Percentiles rank a stretch among this genome's conserved stretches.
Evolutionary conservation across 2,329 filamentous ascomycete species (phyloP).

Genomic region (Chaetomium globosum): DNA sequence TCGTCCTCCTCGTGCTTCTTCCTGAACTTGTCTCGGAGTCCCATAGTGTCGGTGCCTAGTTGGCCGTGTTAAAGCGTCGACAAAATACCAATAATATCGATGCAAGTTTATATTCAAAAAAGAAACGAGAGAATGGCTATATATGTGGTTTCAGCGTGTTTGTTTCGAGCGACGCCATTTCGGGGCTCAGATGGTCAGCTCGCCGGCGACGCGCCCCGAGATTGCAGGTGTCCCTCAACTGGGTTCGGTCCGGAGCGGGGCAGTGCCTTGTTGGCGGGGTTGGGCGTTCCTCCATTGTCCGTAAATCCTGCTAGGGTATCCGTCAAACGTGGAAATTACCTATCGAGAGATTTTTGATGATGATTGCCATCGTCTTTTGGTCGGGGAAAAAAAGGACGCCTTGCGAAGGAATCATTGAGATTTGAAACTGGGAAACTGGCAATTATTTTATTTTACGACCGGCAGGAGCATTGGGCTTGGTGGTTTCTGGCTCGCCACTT

Average conservation of each 20-base stretch:
- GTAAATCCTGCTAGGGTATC: not conserved
- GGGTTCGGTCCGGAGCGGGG: conserved; percentile 23
- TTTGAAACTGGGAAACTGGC: not conserved
- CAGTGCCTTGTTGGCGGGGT: conserved; percentile 17
- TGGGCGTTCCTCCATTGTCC: not conserved
- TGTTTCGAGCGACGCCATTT: conserved; percentile 26
- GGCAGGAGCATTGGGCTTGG: not conserved
- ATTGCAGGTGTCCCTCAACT: conserved; percentile 22
- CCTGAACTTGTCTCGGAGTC: conserved; percentile 56
- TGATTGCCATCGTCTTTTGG: not conserved
- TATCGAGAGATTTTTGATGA: not conserved
- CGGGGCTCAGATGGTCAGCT: conserved; percentile 22
- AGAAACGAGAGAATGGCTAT: conserved; percentile 2
- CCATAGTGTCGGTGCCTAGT: conserved; percentile 44
- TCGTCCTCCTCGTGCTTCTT: conserved; percentile 54
- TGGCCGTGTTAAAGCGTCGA: not conserved
- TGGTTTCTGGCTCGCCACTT: not conserved
- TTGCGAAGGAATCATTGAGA: not conserved
- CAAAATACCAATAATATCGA: not conserved
- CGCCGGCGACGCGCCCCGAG: conserved; percentile 25
- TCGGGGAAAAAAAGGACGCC: not conserved
- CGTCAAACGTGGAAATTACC: not conserved
- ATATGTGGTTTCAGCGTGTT: not conserved
- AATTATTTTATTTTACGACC: too few species aligned
- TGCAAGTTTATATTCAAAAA: not conserved